Percentiles rank a stretch among this genome's conserved stretches.
These are phyloP conservation scores for Cercospora citrullina DNA, from an alignment of 2,329 filamentous ascomycete species.

Conservation along the genomic window DNA sequence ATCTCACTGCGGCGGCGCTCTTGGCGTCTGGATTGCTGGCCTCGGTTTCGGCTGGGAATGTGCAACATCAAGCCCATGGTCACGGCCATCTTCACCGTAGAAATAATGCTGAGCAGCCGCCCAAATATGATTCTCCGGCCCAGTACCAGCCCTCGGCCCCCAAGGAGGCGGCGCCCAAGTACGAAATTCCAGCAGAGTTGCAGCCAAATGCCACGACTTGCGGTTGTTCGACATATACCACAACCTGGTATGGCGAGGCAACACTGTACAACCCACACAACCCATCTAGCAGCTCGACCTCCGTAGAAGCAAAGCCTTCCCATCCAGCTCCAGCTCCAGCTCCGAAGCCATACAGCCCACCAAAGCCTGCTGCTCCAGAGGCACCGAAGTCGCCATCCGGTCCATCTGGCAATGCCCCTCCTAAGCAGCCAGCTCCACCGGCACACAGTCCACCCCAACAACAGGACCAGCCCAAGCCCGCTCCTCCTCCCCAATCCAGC, in stretches of 20 bases:
- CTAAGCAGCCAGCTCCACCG: background rate
- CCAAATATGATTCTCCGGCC: slow-evolving; percentile 8
- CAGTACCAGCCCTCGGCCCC: slow-evolving; percentile 8
- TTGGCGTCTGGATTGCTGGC: slow-evolving; percentile 24
- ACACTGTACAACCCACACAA: slow-evolving; percentile 41
- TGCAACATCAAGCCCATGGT: slow-evolving; percentile 21
- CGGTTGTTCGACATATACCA: slow-evolving; percentile 73
- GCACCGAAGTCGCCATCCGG: background rate
- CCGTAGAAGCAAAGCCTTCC: slow-evolving; percentile 1
- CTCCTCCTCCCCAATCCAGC: background rate
- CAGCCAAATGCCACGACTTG: slow-evolving; percentile 45
- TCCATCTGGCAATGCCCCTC: background rate
- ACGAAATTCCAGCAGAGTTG: slow-evolving; percentile 3
- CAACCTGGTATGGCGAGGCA: slow-evolving; percentile 66
- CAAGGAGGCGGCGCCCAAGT: slow-evolving; percentile 6
- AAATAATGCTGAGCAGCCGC: slow-evolving; percentile 1
- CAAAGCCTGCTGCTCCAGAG: slow-evolving; percentile 5
- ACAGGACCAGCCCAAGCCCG: slow-evolving; percentile 1
- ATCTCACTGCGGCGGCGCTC: slow-evolving; percentile 21
- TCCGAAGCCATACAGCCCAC: slow-evolving; percentile 11
- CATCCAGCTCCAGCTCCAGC: slow-evolving; percentile 3
- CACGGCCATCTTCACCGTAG: slow-evolving; percentile 25
- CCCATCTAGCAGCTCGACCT: slow-evolving; percentile 15
- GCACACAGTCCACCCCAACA: slow-evolving; percentile 1
- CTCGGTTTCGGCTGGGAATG: slow-evolving; percentile 24